These are phyloP conservation scores for Choiromyces venosus DNA, from an alignment of 495 filamentous ascomycete genomes.

Conservation along the genomic window DNA sequence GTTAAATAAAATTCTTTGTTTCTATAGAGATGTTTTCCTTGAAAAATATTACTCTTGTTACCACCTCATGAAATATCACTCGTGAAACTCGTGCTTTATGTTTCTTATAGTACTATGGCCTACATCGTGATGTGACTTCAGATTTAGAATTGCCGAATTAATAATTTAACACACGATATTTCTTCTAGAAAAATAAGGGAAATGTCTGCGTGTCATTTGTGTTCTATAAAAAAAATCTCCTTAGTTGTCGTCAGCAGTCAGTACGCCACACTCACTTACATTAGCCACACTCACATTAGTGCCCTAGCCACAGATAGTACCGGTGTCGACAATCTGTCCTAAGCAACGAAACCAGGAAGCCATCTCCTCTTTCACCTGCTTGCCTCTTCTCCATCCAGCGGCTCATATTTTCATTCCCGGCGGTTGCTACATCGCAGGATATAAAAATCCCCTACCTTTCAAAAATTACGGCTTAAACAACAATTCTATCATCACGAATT, in stretches of 20 bases:
- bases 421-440: not conserved
- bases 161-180: not conserved
- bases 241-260: not conserved
- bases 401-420: not conserved
- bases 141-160: not conserved
- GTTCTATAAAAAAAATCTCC: too few species aligned
- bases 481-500: not conserved
- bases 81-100: not conserved
- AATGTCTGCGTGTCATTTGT: not conserved
- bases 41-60: not conserved
- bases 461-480: not conserved
- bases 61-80: not conserved
- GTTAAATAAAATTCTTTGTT: not conserved
- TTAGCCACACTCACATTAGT: not conserved
- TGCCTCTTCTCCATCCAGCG: not conserved
- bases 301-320: not conserved
- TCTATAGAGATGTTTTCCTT: not conserved
- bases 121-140: not conserved
- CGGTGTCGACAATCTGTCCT: not conserved
- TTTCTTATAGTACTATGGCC: not conserved
- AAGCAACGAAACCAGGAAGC: not conserved
- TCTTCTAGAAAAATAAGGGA: not conserved
- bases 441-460: not conserved
- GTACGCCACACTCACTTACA: not conserved
- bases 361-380: not conserved